A percentile compares a stretch with the other conserved stretches of the same genome.
phyloP scores from a whole-genome alignment of 805 yeast species.

The Pichia rugopelliculosa region DNA sequence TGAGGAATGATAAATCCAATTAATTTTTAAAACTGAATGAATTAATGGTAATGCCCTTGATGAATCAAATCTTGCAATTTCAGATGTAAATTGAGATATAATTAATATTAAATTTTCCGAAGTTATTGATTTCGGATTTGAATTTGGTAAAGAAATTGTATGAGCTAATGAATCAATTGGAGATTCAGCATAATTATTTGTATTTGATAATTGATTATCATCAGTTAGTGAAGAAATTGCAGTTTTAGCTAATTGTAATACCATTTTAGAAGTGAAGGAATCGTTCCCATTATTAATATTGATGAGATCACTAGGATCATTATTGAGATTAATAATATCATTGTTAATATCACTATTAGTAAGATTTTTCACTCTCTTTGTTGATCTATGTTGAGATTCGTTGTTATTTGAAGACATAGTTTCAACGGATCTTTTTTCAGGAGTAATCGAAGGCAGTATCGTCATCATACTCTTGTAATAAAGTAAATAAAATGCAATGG shows the following conservation, averaged over 20 bases:
- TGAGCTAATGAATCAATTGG: slow-evolving; percentile 54
- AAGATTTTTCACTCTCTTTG: background rate
- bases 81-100: slow-evolving; percentile 51
- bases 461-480: slow-evolving; percentile 6
- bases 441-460: background rate
- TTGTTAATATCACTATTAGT: background rate
- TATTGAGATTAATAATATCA: too few relatives aligned
- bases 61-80: slow-evolving; percentile 62
- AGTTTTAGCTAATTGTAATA: slow-evolving; percentile 41
- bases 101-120: slow-evolving; percentile 45
- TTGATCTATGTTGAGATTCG: background rate
- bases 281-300: background rate
- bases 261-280: slow-evolving; percentile 8
- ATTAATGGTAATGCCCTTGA: slow-evolving; percentile 46
- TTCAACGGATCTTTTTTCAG: slow-evolving; percentile 2
- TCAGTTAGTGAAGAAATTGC: slow-evolving; percentile 62
- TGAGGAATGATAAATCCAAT: slow-evolving; percentile 44
- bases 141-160: slow-evolving; percentile 47
- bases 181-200: slow-evolving; percentile 13
- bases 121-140: slow-evolving; percentile 48
- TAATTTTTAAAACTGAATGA: slow-evolving; percentile 51
- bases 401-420: background rate
- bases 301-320: background rate
- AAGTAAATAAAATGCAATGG: background rate
- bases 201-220: slow-evolving; percentile 37